Conservation (phyloP, 2,329 filamentous ascomycete genomes). For the Gnomoniopsis smithogilvyi region DNA sequence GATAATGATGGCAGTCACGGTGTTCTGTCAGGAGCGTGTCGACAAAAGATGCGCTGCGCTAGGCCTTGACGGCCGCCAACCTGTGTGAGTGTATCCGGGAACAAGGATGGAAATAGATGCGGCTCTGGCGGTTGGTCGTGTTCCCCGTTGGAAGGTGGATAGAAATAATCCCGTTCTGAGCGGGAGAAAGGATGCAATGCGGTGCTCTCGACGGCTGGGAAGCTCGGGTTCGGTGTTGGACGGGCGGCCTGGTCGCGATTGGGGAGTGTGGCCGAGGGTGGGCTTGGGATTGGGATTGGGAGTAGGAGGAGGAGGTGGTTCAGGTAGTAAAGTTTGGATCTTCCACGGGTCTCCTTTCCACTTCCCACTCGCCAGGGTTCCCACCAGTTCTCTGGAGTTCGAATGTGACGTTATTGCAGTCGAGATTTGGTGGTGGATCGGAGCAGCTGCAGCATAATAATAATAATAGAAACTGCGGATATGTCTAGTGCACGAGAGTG, state of each 20-base stretch:
- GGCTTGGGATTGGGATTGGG: neutral
- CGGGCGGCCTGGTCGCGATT: conserved; percentile 3
- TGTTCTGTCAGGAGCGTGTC: neutral
- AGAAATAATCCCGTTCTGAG: neutral
- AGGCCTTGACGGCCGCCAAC: conserved; percentile 23
- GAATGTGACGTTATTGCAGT: conserved; percentile 17
- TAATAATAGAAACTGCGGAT: neutral
- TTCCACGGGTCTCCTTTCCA: conserved; percentile 5
- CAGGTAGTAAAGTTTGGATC: conserved; percentile 7
- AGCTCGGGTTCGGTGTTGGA: conserved; percentile 3
- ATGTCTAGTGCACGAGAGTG: conserved; percentile 12
- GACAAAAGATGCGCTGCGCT: conserved; percentile 1
- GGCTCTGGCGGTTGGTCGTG: conserved; percentile 5
- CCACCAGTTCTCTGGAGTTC: neutral
- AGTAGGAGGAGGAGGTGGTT: conserved; percentile 1
- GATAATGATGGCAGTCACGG: neutral
- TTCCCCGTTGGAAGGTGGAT: neutral
- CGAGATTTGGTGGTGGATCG: conserved; percentile 13
- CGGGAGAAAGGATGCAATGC: neutral
- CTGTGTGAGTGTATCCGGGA: conserved; percentile 7
- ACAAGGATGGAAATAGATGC: neutral
- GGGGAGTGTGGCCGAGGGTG: neutral
- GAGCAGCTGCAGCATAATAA: conserved; percentile 6
- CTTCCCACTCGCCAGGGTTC: neutral
- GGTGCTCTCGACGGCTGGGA: neutral